Percentiles rank a stretch among this genome's conserved stretches.
Evolutionary conservation across 2,329 filamentous ascomycete species (phyloP).

Genomic region (Phoma sp.): DNA sequence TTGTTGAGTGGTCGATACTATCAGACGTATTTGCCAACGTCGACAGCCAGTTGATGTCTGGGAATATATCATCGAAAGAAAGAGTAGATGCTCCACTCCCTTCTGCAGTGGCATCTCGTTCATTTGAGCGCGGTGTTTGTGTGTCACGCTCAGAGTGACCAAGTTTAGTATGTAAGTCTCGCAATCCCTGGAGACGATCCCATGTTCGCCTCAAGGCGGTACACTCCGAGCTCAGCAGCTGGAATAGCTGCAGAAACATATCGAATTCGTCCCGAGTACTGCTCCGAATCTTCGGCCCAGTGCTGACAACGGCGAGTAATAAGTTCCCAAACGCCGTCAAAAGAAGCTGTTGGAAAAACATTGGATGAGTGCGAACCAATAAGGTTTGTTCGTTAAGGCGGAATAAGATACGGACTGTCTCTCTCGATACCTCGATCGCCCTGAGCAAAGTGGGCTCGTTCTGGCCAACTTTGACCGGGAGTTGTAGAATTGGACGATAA

Average conservation of each 20-base stretch:
- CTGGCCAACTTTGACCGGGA: conserved; percentile 5
- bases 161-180: conserved; percentile 13
- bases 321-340: conserved; percentile 18
- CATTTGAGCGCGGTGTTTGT: not conserved
- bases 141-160: conserved; percentile 5
- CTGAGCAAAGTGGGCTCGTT: conserved; percentile 11
- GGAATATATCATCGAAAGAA: conserved; percentile 1
- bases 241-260: conserved; percentile 18
- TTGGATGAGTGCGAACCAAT: conserved; percentile 11
- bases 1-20: not conserved
- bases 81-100: not conserved
- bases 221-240: conserved; percentile 12
- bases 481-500: conserved; percentile 14
- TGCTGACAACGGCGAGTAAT: conserved; percentile 14
- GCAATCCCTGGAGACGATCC: conserved; percentile 14
- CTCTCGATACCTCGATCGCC: conserved; percentile 15
- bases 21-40: not conserved
- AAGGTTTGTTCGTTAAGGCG: conserved; percentile 7
- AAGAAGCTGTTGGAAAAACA: conserved; percentile 22
- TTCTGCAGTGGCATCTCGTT: not conserved
- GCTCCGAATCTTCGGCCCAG: conserved; percentile 5
- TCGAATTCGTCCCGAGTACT: conserved; percentile 15
- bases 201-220: conserved; percentile 15
- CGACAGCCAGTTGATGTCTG: not conserved
- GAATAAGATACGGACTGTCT: conserved; percentile 11